Evolutionary conservation across 805 yeast species (phyloP), one percentile per base, ranked within the genome.

Genomic region (Brettanomyces sp.): DNA sequence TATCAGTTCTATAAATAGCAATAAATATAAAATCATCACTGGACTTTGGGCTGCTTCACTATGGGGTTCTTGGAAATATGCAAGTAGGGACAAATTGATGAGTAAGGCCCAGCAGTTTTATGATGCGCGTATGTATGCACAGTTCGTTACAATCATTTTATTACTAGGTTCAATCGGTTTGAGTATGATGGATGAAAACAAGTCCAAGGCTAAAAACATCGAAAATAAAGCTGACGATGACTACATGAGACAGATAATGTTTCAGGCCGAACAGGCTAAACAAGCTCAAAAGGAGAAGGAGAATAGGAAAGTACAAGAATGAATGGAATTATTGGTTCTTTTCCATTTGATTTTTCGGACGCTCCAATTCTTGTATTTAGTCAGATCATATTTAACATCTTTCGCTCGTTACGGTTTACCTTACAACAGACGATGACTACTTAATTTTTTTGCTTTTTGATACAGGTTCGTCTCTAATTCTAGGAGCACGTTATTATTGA

Each of bases 111-210:
- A 87, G 67, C 87, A 85, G 62, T 77, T 85, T 43, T 93, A 85
- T 33, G 90, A 84, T 61, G 95, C 95, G 30, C 80, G 95, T 76
- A 86, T 86, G 85, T 86, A 86, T 59, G 95, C 95, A 7, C 95
- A 87, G 64, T 85, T 83, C 52, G 65, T 85, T 45, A 84, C 95
- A 2, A 89, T 87, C 45, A 74, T 75, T 8, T 66, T 87, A 49
- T 66, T 87, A 52, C 64, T 87, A 46, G 88, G 80, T 24, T 78
- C 95, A 0, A 74, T 87, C 56, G 79, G 80, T 44, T 66, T 82
- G 53, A 71, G 82, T 40, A 74, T 80, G 65, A 81, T 77, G 52
- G 89, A 83, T 55, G 79, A 76, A 51, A 74, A 39, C 18, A 28
- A 39, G 13, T 18, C 13, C n/a, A 25, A 39, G 11, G 11, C 34